A percentile compares a stretch with the other conserved stretches of the same genome.
These are phyloP conservation scores for Suhomyces canberraensis DNA, from an alignment of 805 yeast species.

Conservation along the genomic window DNA sequence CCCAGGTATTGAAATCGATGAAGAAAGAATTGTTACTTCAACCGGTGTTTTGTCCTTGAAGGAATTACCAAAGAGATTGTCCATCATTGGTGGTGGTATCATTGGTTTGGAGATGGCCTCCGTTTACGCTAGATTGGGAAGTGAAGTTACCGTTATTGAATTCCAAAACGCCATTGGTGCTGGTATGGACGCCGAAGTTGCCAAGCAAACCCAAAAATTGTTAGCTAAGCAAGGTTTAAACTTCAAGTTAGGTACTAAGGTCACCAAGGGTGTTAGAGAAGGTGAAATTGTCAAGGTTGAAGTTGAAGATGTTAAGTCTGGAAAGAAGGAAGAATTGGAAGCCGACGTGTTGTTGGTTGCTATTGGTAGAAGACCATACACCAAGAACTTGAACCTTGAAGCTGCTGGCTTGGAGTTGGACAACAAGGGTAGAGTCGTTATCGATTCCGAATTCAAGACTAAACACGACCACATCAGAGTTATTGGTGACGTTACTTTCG, in stretches of 20 bases:
- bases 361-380: conserved; percentile 97
- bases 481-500: conserved; percentile 97
- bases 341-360: conserved; percentile 95
- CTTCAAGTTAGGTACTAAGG: conserved; percentile 91
- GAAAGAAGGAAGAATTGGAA: conserved; percentile 73
- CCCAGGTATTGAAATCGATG: conserved; percentile 97
- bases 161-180: conserved; percentile 92
- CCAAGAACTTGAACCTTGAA: conserved; percentile 86
- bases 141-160: conserved; percentile 93
- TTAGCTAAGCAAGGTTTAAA: conserved; percentile 92
- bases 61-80: conserved; percentile 88
- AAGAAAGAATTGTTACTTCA: conserved; percentile 93
- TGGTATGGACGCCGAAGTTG: conserved; percentile 95
- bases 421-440: conserved; percentile 88
- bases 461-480: conserved; percentile 91
- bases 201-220: conserved; percentile 85
- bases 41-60: conserved; percentile 85
- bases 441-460: conserved; percentile 90
- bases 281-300: conserved; percentile 87
- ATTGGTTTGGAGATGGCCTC: conserved; percentile 99
- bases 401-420: conserved; percentile 86
- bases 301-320: conserved; percentile 85
- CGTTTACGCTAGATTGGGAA: conserved; percentile 91
- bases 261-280: conserved; percentile 76
- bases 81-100: conserved; percentile 98